Conservation (phyloP, 1,139 yeast species). For the Lodderomyces theae region DNA sequence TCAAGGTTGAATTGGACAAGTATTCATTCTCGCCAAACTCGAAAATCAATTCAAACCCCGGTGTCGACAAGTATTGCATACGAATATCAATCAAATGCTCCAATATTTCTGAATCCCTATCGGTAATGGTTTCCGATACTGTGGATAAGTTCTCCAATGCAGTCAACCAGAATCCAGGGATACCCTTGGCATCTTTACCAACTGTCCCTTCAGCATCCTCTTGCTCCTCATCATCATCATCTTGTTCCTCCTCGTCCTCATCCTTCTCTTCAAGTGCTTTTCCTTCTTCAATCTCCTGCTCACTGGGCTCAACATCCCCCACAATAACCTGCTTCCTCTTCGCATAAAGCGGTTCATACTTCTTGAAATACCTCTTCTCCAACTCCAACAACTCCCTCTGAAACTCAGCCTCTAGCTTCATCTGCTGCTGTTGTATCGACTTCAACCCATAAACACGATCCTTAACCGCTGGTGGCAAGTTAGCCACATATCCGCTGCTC, state of each 20-base stretch:
- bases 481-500: conserved; percentile 81
- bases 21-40: conserved; percentile 76
- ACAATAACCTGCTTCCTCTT: conserved; percentile 69
- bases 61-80: conserved; percentile 78
- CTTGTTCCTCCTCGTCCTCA: conserved; percentile 39
- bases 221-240: conserved; percentile 38
- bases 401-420: conserved; percentile 84
- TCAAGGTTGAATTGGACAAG: conserved; percentile 67
- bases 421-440: conserved; percentile 78
- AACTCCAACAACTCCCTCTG: conserved; percentile 84
- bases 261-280: conserved; percentile 58
- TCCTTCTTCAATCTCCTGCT: conserved; percentile 77
- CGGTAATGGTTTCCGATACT: conserved; percentile 82
- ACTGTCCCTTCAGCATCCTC: conserved; percentile 43
- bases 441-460: conserved; percentile 80
- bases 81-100: conserved; percentile 66
- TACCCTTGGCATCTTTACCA: conserved; percentile 57
- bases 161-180: conserved; percentile 96
- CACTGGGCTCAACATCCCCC: conserved; percentile 76
- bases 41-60: conserved; percentile 87
- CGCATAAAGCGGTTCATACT: conserved; percentile 75
- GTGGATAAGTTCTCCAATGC: conserved; percentile 85
- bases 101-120: conserved; percentile 85
- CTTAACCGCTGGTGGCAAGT: conserved; percentile 72
- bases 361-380: conserved; percentile 74